Evolutionary conservation across 2,329 filamentous ascomycete species (phyloP), one percentile per base, ranked within the genome.

Genomic region (Colletotrichum spaethianum): DNA sequence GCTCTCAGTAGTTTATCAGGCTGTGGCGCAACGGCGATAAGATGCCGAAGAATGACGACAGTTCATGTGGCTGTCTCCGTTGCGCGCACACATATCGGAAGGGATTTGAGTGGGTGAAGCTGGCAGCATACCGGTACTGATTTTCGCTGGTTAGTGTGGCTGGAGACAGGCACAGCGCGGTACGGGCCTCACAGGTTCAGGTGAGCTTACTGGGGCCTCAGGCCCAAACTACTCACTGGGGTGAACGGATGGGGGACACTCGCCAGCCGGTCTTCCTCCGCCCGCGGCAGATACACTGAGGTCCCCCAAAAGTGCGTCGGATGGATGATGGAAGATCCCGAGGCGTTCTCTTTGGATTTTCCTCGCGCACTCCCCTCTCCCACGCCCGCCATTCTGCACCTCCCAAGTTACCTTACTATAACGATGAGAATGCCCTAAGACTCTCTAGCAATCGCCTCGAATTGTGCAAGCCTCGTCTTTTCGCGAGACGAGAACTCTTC

Each of bases 251-350:
- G 48, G 66, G 67, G 67, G 70, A 46, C 48, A 31, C 23, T 71
- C 61, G 18, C 46, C 62, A 62, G 70, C 62, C 60, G 46, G 67
- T 57, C 61, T 26, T 56, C 57, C 60, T 65, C 55, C 67, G 67
- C 70, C 67, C 67, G 55, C 70, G 70, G 70, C 42, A 71, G 68
- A 67, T 48, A 57, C 46, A 55, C 52, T 55, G 38, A 36, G 62
- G 53, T 71, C 50, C 70, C 70, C 70, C 63, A 61, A 70, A 73
- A 67, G 70, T 63, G 61, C 61, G 46, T 63, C 48, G 57, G 38
- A 48, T 69, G 66, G 53, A 69, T 69, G 50, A 70, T 62, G 70
- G 67, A 71, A 73, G 50, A 71, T 73, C 61, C 70, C 67, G 70
- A 71, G 50, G 67, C 62, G 40, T 38, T 50, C 40, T 42, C 48